phyloP scores from a whole-genome alignment of 2,329 filamentous ascomycete species.

The Tolypocladium paradoxum region DNA sequence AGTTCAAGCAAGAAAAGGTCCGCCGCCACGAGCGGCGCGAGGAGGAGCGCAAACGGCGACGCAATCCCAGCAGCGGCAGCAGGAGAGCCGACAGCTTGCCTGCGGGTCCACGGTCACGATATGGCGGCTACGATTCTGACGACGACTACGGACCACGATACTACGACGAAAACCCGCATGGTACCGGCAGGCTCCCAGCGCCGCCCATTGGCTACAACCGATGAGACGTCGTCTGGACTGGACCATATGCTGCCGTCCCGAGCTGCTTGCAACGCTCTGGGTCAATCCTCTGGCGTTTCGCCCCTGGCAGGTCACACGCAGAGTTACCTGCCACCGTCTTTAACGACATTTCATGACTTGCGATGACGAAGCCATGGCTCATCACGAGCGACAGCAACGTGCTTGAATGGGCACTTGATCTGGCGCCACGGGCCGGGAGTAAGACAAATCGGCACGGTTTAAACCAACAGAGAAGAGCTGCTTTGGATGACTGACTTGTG shows the following conservation, averaged over 20 bases:
- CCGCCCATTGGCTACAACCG: slow-evolving; percentile 11
- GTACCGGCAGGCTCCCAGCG: slow-evolving; percentile 27
- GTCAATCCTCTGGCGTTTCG: neutral
- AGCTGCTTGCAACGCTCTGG: neutral
- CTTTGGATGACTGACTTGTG: slow-evolving; percentile 1
- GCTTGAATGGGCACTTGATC: neutral
- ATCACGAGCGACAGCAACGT: neutral
- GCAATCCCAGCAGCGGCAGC: slow-evolving; percentile 22
- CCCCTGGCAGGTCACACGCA: neutral
- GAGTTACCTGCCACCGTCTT: neutral
- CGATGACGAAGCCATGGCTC: neutral
- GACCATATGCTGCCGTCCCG: neutral
- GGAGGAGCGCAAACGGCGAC: slow-evolving; percentile 20
- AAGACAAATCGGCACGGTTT: neutral
- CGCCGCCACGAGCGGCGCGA: slow-evolving; percentile 37
- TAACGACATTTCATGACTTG: neutral
- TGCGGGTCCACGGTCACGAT: slow-evolving; percentile 27
- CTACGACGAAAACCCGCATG: slow-evolving; percentile 36
- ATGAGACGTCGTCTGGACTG: neutral
- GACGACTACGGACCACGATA: slow-evolving; percentile 33
- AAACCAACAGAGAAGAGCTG: neutral
- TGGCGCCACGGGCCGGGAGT: neutral
- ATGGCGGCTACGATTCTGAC: slow-evolving; percentile 24
- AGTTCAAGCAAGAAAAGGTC: slow-evolving; percentile 38
- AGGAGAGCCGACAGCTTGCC: slow-evolving; percentile 34